Conservation (phyloP, 129 eudicot species). For the Flaveria trinervia region DNA sequence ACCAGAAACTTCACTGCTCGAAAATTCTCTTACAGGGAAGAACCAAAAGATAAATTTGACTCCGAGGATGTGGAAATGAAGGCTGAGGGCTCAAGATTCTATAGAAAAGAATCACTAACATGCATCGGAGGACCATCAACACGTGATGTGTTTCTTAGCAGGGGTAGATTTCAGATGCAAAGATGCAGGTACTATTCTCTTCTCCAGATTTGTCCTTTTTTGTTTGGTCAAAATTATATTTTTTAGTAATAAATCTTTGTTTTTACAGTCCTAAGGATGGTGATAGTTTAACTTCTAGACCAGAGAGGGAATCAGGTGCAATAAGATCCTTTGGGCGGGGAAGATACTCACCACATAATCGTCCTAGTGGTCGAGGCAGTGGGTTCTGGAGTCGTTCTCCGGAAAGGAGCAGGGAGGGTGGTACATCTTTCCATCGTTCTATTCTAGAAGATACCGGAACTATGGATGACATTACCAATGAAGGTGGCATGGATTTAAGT, state of each 20-base stretch:
- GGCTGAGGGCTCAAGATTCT: constrained; percentile 30
- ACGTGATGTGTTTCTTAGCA: constrained; percentile 25
- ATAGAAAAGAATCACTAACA: constrained; percentile 33
- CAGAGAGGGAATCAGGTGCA: constrained; percentile 36
- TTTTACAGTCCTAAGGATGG: constrained; percentile 31
- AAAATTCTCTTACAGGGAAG: constrained; percentile 29
- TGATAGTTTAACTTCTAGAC: constrained; percentile 31
- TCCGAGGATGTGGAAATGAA: constrained; percentile 26
- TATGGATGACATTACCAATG: constrained; percentile 24
- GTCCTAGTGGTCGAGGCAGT: constrained; percentile 35
- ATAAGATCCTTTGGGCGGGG: constrained; percentile 41
- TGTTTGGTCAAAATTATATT: neutral
- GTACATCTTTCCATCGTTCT: constrained; percentile 22
- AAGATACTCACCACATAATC: constrained; percentile 35
- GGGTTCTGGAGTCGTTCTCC: constrained; percentile 41
- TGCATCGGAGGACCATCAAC: constrained; percentile 31
- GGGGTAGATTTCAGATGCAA: constrained; percentile 28
- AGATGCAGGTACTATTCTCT: constrained; percentile 34
- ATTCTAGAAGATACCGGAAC: constrained; percentile 31
- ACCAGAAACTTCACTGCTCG: constrained; percentile 22
- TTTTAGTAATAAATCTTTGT: constrained; percentile 10
- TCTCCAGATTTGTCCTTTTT: neutral
- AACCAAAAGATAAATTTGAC: constrained; percentile 34
- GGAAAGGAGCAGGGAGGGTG: constrained; percentile 40
- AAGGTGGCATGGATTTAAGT: constrained; percentile 29